These are phyloP conservation scores for Aspergillus melleus DNA, from an alignment of 2,329 filamentous ascomycete species.

Conservation along the genomic window DNA sequence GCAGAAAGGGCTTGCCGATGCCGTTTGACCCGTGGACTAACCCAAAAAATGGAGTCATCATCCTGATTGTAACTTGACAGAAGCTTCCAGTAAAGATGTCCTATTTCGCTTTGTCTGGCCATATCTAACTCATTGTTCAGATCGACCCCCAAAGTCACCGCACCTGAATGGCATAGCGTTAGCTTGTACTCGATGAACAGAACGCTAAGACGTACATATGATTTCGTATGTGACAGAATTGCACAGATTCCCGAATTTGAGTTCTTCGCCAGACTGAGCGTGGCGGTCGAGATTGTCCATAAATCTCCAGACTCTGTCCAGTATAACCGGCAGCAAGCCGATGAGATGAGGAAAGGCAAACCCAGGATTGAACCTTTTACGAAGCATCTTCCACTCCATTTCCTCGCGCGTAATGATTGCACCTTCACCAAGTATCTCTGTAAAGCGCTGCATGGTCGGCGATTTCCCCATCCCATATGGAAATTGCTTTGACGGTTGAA, in stretches of 20 bases:
- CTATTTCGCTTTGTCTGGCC: conserved; percentile 18
- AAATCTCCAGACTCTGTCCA: conserved; percentile 27
- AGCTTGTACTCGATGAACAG: not conserved
- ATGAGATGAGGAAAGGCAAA: conserved; percentile 31
- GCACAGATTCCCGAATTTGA: conserved; percentile 27
- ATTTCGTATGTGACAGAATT: conserved; percentile 34
- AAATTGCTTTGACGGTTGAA: conserved; percentile 13
- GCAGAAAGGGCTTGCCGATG: conserved; percentile 4
- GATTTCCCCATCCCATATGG: conserved; percentile 19
- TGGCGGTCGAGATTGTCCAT: conserved; percentile 22
- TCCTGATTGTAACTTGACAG: conserved; percentile 8
- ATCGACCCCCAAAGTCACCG: conserved; percentile 22
- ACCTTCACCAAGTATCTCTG: conserved; percentile 7
- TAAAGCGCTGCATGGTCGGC: not conserved
- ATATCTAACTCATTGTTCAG: conserved; percentile 21
- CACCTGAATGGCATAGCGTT: conserved; percentile 4
- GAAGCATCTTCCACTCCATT: conserved; percentile 28
- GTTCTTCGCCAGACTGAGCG: conserved; percentile 19
- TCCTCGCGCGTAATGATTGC: conserved; percentile 16
- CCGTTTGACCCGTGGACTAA: not conserved
- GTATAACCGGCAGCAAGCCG: conserved; percentile 26
- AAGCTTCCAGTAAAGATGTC: conserved; percentile 23
- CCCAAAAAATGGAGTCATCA: not conserved
- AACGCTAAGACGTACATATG: conserved; percentile 22
- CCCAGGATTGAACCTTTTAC: conserved; percentile 33